Percentiles rank a stretch among this genome's conserved stretches.
Evolutionary conservation across 352 stramenopile species (phyloP).

Genomic region (Phytophthora agathidicida): DNA sequence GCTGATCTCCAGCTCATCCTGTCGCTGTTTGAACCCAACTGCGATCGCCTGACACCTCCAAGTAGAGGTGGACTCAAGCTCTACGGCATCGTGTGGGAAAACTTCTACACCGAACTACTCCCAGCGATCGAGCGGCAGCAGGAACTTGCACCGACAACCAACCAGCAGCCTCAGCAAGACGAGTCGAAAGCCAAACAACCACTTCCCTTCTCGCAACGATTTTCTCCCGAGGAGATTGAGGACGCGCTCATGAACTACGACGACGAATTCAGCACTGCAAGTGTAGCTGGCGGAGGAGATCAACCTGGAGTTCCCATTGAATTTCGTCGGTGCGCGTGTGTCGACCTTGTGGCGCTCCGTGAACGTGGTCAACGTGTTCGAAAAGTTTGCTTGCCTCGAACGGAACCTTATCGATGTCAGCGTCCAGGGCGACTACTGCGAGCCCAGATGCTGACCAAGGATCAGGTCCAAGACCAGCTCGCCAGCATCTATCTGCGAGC

Average conservation of each 20-base stretch:
- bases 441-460: slow-evolving; percentile 65
- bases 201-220: slow-evolving; percentile 31
- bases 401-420: slow-evolving; percentile 51
- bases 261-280: slow-evolving; percentile 56
- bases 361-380: slow-evolving; percentile 35
- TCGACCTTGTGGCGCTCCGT: slow-evolving; percentile 39
- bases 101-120: slow-evolving; percentile 52
- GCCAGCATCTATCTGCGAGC: slow-evolving; percentile 54
- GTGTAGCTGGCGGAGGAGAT: slow-evolving; percentile 22
- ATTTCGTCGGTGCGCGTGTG: slow-evolving; percentile 59
- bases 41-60: slow-evolving; percentile 38
- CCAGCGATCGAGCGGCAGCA: slow-evolving; percentile 50
- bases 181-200: not conserved
- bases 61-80: slow-evolving; percentile 48
- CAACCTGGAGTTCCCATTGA: slow-evolving; percentile 17
- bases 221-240: slow-evolving; percentile 51
- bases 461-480: slow-evolving; percentile 72
- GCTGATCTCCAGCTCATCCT: slow-evolving; percentile 39
- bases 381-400: slow-evolving; percentile 52
- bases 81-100: slow-evolving; percentile 62
- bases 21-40: slow-evolving; percentile 54
- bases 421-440: slow-evolving; percentile 52
- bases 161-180: not conserved
- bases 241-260: slow-evolving; percentile 62
- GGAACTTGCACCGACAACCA: not conserved